phyloP scores from a whole-genome alignment of 2,329 filamentous ascomycete genomes.

The Coleophoma cylindrospora region DNA sequence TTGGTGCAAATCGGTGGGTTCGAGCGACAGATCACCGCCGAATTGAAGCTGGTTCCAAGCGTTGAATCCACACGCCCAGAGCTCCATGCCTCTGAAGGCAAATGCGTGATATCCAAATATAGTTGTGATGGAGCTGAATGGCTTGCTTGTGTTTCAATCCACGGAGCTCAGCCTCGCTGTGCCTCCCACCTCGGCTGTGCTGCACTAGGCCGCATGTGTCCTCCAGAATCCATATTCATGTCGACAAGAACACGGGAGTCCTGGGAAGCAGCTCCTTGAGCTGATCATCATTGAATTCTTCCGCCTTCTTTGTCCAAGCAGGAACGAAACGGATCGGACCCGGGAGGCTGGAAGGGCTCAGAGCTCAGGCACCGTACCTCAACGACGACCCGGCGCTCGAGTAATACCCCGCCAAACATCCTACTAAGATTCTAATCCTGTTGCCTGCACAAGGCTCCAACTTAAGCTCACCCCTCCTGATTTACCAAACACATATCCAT shows the following conservation, averaged over 20 bases:
- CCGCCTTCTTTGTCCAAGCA: too few relatives aligned
- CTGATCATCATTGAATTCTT: too few relatives aligned
- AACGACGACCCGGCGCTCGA: background rate
- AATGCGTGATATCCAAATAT: background rate
- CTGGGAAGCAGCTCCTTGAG: too few relatives aligned
- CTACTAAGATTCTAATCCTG: conserved; percentile 4
- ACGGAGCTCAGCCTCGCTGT: too few relatives aligned
- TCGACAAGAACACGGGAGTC: too few relatives aligned
- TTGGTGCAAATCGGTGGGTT: conserved; percentile 38
- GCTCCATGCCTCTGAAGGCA: conserved; percentile 30
- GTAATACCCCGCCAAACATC: background rate
- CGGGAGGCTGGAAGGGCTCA: too few relatives aligned
- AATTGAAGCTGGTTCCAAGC: conserved; percentile 51
- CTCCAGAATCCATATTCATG: too few relatives aligned
- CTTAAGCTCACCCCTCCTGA: background rate
- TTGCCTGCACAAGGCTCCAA: conserved; percentile 21
- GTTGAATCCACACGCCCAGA: conserved; percentile 54
- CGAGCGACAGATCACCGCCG: conserved; percentile 12
- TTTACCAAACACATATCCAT: background rate
- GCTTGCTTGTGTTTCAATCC: background rate
- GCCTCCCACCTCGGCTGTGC: too few relatives aligned
- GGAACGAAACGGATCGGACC: too few relatives aligned
- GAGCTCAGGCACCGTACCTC: too few relatives aligned
- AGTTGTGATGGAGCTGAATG: background rate
- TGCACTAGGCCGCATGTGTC: too few relatives aligned